Evolutionary conservation across 192 early-diverging fungal genomes (phyloP), one percentile per base, ranked within the genome.

Genomic region (Jimgerdemannia lactiflua): DNA sequence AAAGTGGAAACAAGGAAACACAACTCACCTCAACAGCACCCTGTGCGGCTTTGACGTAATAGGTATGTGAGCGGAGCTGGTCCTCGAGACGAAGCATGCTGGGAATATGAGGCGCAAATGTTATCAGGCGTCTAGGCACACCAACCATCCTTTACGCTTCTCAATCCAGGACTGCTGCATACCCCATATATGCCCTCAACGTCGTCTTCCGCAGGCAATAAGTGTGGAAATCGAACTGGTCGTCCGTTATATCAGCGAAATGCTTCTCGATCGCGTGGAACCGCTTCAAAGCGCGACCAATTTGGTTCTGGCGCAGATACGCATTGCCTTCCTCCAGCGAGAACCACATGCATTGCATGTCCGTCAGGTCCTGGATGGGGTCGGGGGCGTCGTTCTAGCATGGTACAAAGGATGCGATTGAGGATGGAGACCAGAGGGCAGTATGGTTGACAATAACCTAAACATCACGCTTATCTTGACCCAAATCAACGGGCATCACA

Each of bases 151-250:
- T n/a, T n/a, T n/a, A n/a, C n/a, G n/a, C n/a, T n/a, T n/a, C n/a
- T n/a, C n/a, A n/a, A n/a, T n/a, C n/a, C n/a, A n/a, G n/a, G n/a
- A 39, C 8, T 4, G 10, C 29, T 3, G 75, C 82, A 75, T 83
- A 88, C 87, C 94, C 91, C 8, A 95, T 79, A 75, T 99, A 99
- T 9, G 95, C 86, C 43, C 95, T 88, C 63, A 98, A 78, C 42
- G 96, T 96, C 63, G 86, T 85, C 85, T 97, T 97, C 75, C 98
- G 95, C 43, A 96, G 84, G 71, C 90, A 94, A 82, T 98, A 99
- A 20, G 87, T 86, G 80, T 99, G 98, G 88, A 98, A 99, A 82
- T 99, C 98, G 71, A 96, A 95, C 83, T 97, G 95, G 73, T 97
- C 96, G 70, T 95, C 95, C 49, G 91, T 90, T 77, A 93, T 94